These are phyloP conservation scores for Solanum gracilifrons DNA, from an alignment of 257 asterid species.

Conservation along the genomic window DNA sequence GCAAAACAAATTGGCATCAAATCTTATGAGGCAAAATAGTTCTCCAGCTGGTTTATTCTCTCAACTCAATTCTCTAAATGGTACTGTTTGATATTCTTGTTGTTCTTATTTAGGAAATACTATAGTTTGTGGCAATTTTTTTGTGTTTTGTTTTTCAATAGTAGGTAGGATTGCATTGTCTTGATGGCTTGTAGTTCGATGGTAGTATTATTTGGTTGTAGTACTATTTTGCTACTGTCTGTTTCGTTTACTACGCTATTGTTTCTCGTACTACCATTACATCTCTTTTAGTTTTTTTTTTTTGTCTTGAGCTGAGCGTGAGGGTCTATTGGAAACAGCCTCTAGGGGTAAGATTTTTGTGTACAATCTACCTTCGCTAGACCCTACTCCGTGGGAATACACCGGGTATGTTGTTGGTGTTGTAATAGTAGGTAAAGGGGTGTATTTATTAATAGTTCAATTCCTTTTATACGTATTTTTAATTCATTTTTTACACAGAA, in stretches of 20 bases:
- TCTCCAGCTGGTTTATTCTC: constrained; percentile 68
- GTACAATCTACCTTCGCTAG: background rate
- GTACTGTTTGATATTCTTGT: constrained; percentile 14
- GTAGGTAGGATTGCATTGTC: background rate
- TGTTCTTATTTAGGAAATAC: background rate
- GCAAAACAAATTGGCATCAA: constrained; percentile 40
- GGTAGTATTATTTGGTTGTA: background rate
- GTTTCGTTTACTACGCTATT: background rate
- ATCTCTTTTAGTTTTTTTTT: background rate
- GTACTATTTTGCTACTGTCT: background rate
- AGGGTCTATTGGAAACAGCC: background rate
- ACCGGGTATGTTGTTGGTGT: background rate
- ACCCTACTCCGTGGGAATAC: background rate
- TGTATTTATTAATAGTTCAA: background rate
- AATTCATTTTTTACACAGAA: background rate
- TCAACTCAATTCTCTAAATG: constrained; percentile 42
- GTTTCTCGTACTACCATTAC: background rate
- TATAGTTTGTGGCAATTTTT: background rate
- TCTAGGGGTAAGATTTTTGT: background rate
- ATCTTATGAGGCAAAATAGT: constrained; percentile 55
- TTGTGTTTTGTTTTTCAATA: background rate
- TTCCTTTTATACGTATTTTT: no score
- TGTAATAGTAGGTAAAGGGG: background rate
- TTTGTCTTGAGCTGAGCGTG: background rate
- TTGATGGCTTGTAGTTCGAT: background rate